A percentile compares a stretch with the other conserved stretches of the same genome.
These are phyloP conservation scores for Leptographium flavum DNA, from an alignment of 2,329 filamentous ascomycete genomes.

Conservation along the genomic window DNA sequence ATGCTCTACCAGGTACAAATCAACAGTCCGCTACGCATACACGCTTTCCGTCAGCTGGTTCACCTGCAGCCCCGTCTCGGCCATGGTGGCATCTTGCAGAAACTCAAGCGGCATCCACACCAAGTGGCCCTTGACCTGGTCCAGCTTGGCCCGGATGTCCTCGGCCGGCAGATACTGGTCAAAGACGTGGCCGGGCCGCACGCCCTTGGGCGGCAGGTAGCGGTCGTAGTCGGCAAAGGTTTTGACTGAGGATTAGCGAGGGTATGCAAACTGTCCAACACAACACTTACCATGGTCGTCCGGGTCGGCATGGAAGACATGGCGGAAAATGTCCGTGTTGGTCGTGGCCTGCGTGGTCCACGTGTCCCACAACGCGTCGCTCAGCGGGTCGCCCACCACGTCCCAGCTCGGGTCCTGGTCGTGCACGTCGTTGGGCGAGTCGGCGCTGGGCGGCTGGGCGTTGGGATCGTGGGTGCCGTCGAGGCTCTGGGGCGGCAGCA, in stretches of 20 bases:
- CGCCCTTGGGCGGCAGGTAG: constrained; percentile 55
- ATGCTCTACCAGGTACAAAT: too few relatives aligned
- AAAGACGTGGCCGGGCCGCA: constrained; percentile 77
- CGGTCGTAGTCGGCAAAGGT: constrained; percentile 81
- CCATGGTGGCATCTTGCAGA: constrained; percentile 72
- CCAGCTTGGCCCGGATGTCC: constrained; percentile 61
- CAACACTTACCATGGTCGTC: constrained; percentile 56
- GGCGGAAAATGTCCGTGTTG: constrained; percentile 64
- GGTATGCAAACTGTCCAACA: too few relatives aligned
- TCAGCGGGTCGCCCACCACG: constrained; percentile 58
- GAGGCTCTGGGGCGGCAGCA: constrained; percentile 60
- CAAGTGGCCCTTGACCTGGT: constrained; percentile 71
- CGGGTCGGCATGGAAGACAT: constrained; percentile 76
- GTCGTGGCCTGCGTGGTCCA: constrained; percentile 56
- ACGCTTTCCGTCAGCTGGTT: constrained; percentile 81
- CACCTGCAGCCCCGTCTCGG: constrained; percentile 72
- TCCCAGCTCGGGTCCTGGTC: constrained; percentile 47
- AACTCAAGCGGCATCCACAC: constrained; percentile 95
- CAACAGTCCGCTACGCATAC: constrained; percentile 51
- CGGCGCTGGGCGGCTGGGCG: constrained; percentile 54
- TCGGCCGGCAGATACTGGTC: constrained; percentile 61
- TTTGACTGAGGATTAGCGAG: constrained; percentile 39
- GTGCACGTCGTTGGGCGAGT: constrained; percentile 49
- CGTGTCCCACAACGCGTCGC: constrained; percentile 49
- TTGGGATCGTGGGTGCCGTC: constrained; percentile 57